phyloP scores from a whole-genome alignment of 2,329 filamentous ascomycete species.

The Trichoderma asperellum region DNA sequence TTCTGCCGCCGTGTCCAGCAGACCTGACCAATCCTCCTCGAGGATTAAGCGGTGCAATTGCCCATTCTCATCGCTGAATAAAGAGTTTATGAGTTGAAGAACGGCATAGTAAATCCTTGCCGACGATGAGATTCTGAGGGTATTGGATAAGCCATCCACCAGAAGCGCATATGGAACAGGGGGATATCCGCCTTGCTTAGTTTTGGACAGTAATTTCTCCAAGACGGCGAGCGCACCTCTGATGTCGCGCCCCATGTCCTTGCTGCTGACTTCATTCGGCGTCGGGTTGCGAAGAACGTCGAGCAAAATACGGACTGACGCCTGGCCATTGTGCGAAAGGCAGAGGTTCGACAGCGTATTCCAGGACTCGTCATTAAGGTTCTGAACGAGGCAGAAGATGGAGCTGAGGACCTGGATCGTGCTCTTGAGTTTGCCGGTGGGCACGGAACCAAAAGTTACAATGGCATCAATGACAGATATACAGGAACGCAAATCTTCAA shows the following conservation, averaged over 20 bases:
- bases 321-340: slow-evolving; percentile 73
- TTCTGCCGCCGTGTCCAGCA: slow-evolving; percentile 62
- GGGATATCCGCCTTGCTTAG: slow-evolving; percentile 63
- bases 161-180: slow-evolving; percentile 61
- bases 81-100: slow-evolving; percentile 57
- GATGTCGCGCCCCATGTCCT: slow-evolving; percentile 59
- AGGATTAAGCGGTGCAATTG: slow-evolving; percentile 59
- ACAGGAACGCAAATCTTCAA: slow-evolving; percentile 68
- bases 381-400: slow-evolving; percentile 68
- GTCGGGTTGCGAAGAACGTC: slow-evolving; percentile 61
- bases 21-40: slow-evolving; percentile 67
- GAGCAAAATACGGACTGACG: slow-evolving; percentile 67
- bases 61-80: slow-evolving; percentile 58
- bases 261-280: slow-evolving; percentile 51
- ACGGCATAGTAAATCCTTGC: slow-evolving; percentile 52
- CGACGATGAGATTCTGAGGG: slow-evolving; percentile 51
- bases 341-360: slow-evolving; percentile 71
- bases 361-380: slow-evolving; percentile 68
- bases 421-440: slow-evolving; percentile 62
- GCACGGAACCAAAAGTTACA: slow-evolving; percentile 73
- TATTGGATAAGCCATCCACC: slow-evolving; percentile 59
- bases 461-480: slow-evolving; percentile 71
- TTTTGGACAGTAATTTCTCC: slow-evolving; percentile 64
- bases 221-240: slow-evolving; percentile 66
- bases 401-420: slow-evolving; percentile 74